Evolutionary conservation across 2,329 filamentous ascomycete species (phyloP).

Genomic region (Setomelanomma holmii): DNA sequence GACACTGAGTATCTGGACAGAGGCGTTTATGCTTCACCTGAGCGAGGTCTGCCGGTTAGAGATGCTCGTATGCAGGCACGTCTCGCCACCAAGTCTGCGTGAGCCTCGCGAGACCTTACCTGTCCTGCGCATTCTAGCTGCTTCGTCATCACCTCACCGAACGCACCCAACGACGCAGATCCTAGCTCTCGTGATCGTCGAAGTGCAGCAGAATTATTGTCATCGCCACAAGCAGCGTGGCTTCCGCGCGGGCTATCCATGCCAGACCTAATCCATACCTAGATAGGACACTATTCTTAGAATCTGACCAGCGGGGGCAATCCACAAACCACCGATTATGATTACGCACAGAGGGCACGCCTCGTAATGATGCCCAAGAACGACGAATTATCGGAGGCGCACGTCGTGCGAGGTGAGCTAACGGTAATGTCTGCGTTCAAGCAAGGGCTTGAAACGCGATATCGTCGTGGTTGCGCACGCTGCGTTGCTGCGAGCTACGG

Average conservation of each 20-base stretch:
- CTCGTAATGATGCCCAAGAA: slow-evolving; percentile 21
- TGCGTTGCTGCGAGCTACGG: slow-evolving; percentile 28
- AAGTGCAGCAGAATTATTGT: slow-evolving; percentile 5
- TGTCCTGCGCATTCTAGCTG: not conserved
- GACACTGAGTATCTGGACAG: not conserved
- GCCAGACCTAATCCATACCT: slow-evolving; percentile 1
- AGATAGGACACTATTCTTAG: slow-evolving; percentile 10
- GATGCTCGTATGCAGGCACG: not conserved
- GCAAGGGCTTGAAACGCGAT: slow-evolving; percentile 32
- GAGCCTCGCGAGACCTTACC: not conserved
- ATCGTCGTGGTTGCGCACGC: slow-evolving; percentile 10
- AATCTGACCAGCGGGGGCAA: slow-evolving; percentile 15
- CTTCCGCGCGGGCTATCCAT: slow-evolving; percentile 14
- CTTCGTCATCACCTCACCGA: slow-evolving; percentile 15
- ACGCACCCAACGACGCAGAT: slow-evolving; percentile 4
- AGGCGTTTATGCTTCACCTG: not conserved
- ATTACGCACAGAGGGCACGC: slow-evolving; percentile 14
- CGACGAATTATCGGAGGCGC: slow-evolving; percentile 32
- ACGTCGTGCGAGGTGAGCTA: slow-evolving; percentile 31
- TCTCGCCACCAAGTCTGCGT: not conserved
- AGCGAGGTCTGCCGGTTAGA: not conserved
- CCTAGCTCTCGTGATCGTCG: slow-evolving; percentile 13
- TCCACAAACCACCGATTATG: slow-evolving; percentile 3
- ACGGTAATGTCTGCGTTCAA: slow-evolving; percentile 22
- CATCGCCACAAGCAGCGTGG: slow-evolving; percentile 25